phyloP scores from a whole-genome alignment of 208 protist genomes.

The Phytomonas francai region DNA sequence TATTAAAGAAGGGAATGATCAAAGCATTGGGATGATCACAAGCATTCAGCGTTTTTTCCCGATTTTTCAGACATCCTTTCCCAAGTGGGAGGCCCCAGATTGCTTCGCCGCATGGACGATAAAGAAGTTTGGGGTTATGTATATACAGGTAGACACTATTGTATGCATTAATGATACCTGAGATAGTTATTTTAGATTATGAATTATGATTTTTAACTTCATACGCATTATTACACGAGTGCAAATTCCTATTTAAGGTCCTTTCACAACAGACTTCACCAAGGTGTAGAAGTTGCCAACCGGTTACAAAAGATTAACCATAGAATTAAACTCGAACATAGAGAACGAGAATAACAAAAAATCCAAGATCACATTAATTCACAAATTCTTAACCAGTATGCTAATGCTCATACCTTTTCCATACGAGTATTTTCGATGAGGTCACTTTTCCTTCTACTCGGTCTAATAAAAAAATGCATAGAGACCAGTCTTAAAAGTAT shows the following conservation, averaged over 20 bases:
- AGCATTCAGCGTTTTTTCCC: not conserved
- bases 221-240: slow-evolving; percentile 1
- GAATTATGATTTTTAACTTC: slow-evolving; percentile 1
- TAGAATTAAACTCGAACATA: not conserved
- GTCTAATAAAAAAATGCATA: not conserved
- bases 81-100: not conserved
- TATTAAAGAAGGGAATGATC: not conserved
- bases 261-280: not conserved
- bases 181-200: not conserved
- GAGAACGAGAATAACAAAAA: not conserved
- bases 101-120: not conserved
- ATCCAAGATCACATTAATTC: not conserved
- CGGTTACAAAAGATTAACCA: not conserved
- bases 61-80: not conserved
- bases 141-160: not conserved
- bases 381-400: not conserved
- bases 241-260: not conserved
- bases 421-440: not conserved
- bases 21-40: not conserved
- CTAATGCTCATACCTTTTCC: not conserved
- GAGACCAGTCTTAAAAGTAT: not conserved
- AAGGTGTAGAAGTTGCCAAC: not conserved
- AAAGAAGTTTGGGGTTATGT: not conserved
- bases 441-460: not conserved
- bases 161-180: slow-evolving; percentile 3